Evolutionary conservation across 306 rosid species (phyloP), one percentile per base, ranked within the genome.

Genomic region (Luffa acutangula): DNA sequence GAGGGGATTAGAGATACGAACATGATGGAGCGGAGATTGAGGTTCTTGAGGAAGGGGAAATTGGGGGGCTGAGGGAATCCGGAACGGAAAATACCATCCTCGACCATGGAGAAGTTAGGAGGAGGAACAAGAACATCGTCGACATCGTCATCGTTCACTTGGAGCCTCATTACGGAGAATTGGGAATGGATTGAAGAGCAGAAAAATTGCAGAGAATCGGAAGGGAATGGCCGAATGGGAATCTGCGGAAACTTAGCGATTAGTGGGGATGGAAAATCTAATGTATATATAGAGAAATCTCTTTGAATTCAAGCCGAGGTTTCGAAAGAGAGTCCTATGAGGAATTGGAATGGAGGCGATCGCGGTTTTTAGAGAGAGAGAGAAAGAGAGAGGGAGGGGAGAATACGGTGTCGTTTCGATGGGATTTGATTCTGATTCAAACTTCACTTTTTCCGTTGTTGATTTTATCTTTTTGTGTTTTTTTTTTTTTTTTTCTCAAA

Each of bases 81-180:
- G 77, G 98, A 94, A 84, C 98, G 92, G 75, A 85, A 94, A 94
- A 94, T 89, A 90, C 84, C 86, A 60, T 94, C 97, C 59, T 94
- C 98, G 1, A 94, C 97, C 97, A 86, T 91, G 2, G 97, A 91
- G 89, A 94, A 94, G 82, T 94, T 94, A 2, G 84, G 11, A 8
- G 97, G 97, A n/a, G 97, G 93, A 75, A 87, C 39, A 84, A 94
- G 78, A 80, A 85, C 78, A 79, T 13, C 85, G 85, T 81, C 85
- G 86, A 59, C 17, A 6, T 62, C 86, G 8, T 31, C 75, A 62
- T 54, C 84, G 14, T 89, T 85, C 76, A 81, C 62, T 11, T 89
- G 71, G 9, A 87, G 4, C 14, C 84, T 90, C 93, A 92, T 87
- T 53, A 11, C 12, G 3, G 21, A 7, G 18, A 9, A 66, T 3